phyloP scores from a whole-genome alignment of 306 rosid species.

The Senna tora region DNA sequence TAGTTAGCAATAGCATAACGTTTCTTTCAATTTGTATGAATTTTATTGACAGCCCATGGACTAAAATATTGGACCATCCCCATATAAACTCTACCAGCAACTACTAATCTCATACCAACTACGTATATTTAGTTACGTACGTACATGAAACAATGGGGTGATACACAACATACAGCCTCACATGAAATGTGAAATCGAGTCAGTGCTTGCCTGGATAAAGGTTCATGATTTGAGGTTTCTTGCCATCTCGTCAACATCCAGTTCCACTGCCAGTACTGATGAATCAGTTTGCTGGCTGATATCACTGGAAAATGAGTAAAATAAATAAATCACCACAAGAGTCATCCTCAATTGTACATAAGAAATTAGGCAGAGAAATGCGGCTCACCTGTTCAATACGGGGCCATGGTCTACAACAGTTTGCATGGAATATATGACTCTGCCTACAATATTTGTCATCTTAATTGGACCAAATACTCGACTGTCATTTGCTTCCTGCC shows the following conservation, averaged over 20 bases:
- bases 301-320: conserved; percentile 51
- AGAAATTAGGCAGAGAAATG: conserved; percentile 28
- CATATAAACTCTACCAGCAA: background rate
- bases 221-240: conserved; percentile 65
- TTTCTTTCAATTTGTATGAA: background rate
- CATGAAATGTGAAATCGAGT: background rate
- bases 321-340: conserved; percentile 27
- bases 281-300: conserved; percentile 66
- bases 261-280: conserved; percentile 75
- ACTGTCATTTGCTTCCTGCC: conserved; percentile 90
- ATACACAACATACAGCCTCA: background rate
- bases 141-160: conserved; percentile 24
- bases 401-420: conserved; percentile 93
- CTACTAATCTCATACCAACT: background rate
- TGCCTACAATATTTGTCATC: conserved; percentile 76
- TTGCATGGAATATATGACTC: conserved; percentile 83
- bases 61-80: background rate
- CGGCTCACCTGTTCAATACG: conserved; percentile 73
- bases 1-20: no score
- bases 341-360: background rate
- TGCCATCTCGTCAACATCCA: conserved; percentile 87
- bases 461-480: conserved; percentile 87
- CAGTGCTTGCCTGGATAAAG: conserved; percentile 33
- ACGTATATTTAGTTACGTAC: background rate
- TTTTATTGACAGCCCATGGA: background rate